Evolutionary conservation across 345 rosid species (phyloP).

Genomic region (Rhodamnia rubescens): DNA sequence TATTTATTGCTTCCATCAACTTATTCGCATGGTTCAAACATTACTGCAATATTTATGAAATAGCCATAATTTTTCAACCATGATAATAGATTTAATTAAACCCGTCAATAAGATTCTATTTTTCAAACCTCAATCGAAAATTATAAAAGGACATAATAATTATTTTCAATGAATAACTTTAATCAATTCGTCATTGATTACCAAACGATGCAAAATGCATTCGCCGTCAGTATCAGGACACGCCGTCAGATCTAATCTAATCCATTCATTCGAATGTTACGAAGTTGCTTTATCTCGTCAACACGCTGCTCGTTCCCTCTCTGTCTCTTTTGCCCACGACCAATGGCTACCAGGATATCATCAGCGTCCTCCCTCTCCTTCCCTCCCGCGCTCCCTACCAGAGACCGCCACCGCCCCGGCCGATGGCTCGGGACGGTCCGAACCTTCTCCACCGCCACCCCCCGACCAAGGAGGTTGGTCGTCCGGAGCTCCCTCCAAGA

Average conservation of each 20-base stretch:
- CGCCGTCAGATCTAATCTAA: background rate
- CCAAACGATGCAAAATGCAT: background rate
- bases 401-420: background rate
- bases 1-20: background rate
- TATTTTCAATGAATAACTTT: background rate
- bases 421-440: background rate
- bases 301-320: background rate
- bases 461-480: background rate
- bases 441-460: background rate
- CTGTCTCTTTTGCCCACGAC: no score
- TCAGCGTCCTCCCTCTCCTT: background rate
- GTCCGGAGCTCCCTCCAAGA: slow-evolving; percentile 19
- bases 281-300: background rate
- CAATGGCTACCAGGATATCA: background rate
- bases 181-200: background rate
- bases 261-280: background rate
- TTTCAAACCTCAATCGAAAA: background rate
- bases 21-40: rapidly evolving
- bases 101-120: no score
- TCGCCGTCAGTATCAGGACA: background rate
- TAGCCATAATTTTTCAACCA: background rate
- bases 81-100: background rate
- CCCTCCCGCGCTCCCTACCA: background rate
- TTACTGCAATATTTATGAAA: background rate
- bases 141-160: background rate